Base-by-base conservation (phyloP, 345 rosid genomes). In the Laguncularia racemosa region DNA sequence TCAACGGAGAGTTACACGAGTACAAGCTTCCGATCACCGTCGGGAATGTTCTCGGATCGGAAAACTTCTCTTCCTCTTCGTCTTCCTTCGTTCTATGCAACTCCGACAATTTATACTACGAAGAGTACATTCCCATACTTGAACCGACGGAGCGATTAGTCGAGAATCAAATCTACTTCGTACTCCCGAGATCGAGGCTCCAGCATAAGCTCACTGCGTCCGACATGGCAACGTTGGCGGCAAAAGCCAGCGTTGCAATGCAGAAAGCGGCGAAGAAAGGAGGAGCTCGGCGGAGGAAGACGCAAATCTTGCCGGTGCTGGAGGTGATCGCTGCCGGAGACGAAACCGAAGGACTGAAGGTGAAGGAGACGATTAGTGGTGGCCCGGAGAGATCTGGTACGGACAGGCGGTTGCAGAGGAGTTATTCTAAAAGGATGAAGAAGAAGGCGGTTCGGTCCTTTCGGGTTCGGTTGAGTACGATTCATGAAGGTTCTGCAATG, bases 221-320 rank as follows among this genome's bases (percentile, higher is more conserved):
- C 3, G 67, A 71, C 21, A 75, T 75, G 73, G 76, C 76, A 6
- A 57, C 65, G 12, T 57, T 75, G 62, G 76, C 79, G 2, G 71
- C 61, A 6, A 75, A 71, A 68, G 79, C 79, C 13, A 64, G 68
- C 66, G 40, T 65, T 14, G 79, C 71, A 4, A 44, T 74, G 16
- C 61, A 23, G 28, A 23, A 23, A 1, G 28, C 28, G 5, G 5
- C 5, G 5, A 23, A 23, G 28, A 23, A 23, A 23, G 28, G 28
- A 23, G 28, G 28, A 23, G 1, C 28, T 23, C 5, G 5, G 28
- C 5, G 5, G 28, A 2, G 28, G 28, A 6, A 23, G 28, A 23
- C 28, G 28, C 1, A 1, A 23, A 23, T 23, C 28, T 23, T 6
- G 5, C 28, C 5, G 5, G 28, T 23, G 5, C 5, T 23, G 28